Evolutionary conservation across 768 basidiomycete species (phyloP).

Genomic region (Ephemerocybe angulata): DNA sequence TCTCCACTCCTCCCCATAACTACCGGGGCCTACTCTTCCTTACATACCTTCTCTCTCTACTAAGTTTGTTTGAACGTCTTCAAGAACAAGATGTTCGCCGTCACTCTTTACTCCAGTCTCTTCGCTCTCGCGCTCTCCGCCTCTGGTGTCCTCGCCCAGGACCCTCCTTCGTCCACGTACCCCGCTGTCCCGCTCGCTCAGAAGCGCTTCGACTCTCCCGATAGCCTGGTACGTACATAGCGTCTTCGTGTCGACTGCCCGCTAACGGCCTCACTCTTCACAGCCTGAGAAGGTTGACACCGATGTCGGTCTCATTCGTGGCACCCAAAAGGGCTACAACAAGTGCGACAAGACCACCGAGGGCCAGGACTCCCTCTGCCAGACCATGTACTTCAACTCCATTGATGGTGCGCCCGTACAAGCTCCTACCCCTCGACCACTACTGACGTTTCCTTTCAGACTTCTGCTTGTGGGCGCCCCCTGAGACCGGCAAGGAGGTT

Average conservation of each 20-base stretch:
- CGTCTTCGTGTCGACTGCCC: no score
- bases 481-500: slow-evolving; percentile 50
- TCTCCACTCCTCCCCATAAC: no score
- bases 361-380: slow-evolving; percentile 53
- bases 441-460: slow-evolving; percentile 45
- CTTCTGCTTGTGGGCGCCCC: slow-evolving; percentile 66
- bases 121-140: background rate
- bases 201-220: background rate
- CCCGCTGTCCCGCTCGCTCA: background rate
- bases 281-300: slow-evolving; percentile 30
- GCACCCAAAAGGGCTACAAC: slow-evolving; percentile 62
- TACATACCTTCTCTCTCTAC: no score
- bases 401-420: slow-evolving; percentile 38
- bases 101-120: background rate
- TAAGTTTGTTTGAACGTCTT: no score
- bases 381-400: slow-evolving; percentile 55
- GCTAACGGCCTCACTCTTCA: no score
- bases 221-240: background rate
- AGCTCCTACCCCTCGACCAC: background rate
- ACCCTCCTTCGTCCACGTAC: background rate
- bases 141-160: background rate
- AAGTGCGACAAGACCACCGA: slow-evolving; percentile 64
- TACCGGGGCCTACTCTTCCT: no score
- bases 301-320: slow-evolving; percentile 29
- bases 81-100: background rate